Evolutionary conservation across 2,329 filamentous ascomycete genomes (phyloP).

Genomic region (Calonectria pseudoreteaudii): DNA sequence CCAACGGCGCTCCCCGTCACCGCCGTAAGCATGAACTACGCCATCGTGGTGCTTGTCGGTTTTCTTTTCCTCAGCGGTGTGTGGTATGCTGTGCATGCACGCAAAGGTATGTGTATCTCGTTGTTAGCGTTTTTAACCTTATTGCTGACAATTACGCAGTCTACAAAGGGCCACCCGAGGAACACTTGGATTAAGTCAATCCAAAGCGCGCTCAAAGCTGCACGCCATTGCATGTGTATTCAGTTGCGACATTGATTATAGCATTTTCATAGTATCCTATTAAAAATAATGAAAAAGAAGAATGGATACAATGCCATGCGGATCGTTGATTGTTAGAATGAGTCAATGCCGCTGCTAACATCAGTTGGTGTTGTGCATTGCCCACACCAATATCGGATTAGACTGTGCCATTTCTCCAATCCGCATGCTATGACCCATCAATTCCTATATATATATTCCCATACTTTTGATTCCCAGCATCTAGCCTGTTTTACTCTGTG

Average conservation of each 20-base stretch:
- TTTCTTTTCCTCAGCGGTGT: slow-evolving; percentile 69
- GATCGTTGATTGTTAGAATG: too few relatives aligned
- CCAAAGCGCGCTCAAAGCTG: neutral
- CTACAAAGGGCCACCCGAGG: slow-evolving; percentile 39
- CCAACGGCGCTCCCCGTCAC: slow-evolving; percentile 71
- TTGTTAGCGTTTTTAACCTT: neutral
- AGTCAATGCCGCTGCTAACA: neutral
- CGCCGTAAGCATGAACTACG: slow-evolving; percentile 73
- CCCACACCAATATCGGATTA: neutral
- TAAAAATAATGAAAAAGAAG: neutral
- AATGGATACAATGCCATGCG: neutral
- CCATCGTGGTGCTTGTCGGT: slow-evolving; percentile 73
- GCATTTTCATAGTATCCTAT: neutral
- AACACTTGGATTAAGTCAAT: neutral
- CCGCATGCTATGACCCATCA: neutral
- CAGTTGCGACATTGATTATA: neutral
- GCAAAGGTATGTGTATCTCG: slow-evolving; percentile 22
- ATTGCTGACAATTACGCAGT: slow-evolving; percentile 15
- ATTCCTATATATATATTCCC: neutral
- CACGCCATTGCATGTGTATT: neutral
- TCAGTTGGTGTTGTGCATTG: neutral
- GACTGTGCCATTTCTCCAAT: neutral
- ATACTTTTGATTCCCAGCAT: neutral
- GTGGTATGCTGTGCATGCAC: slow-evolving; percentile 70
- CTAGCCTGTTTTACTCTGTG: neutral